Evolutionary conservation across 164 flowering plant genomes (phyloP).

Genomic region (Magnolia officinalis): DNA sequence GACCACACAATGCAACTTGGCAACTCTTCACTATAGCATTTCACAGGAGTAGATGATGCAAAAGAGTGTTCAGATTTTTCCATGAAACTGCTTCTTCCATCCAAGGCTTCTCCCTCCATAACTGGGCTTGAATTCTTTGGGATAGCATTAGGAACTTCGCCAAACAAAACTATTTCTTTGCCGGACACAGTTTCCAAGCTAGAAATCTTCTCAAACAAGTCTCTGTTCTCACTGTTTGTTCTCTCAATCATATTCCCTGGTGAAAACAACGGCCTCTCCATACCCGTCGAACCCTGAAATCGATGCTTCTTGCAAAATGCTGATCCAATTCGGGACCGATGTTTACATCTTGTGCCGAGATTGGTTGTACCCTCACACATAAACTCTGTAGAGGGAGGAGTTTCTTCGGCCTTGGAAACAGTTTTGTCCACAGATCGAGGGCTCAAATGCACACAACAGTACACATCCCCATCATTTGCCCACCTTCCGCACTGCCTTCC

Average conservation of each 20-base stretch:
- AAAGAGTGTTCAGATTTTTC: slow-evolving; percentile 27
- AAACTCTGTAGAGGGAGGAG: slow-evolving; percentile 39
- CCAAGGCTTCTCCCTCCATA: slow-evolving; percentile 22
- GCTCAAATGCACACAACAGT: slow-evolving; percentile 90
- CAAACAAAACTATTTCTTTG: slow-evolving; percentile 39
- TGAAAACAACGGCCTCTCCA: slow-evolving; percentile 18
- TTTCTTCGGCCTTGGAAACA: slow-evolving; percentile 40
- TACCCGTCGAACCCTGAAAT: slow-evolving; percentile 28
- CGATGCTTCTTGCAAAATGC: slow-evolving; percentile 87
- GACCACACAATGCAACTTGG: slow-evolving; percentile 57
- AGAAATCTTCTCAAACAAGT: slow-evolving; percentile 28
- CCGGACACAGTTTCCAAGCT: slow-evolving; percentile 26
- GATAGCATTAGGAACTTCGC: slow-evolving; percentile 34
- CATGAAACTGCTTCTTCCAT: slow-evolving; percentile 23
- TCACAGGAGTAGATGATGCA: slow-evolving; percentile 10
- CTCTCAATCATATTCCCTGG: slow-evolving; percentile 48
- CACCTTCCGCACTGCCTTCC: slow-evolving; percentile 94
- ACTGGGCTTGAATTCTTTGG: slow-evolving; percentile 32
- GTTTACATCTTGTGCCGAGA: slow-evolving; percentile 87
- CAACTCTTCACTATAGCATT: slow-evolving; percentile 22
- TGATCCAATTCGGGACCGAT: slow-evolving; percentile 67
- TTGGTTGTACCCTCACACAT: slow-evolving; percentile 89
- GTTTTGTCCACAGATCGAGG: slow-evolving; percentile 47
- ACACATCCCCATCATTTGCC: slow-evolving; percentile 91
- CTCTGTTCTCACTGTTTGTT: slow-evolving; percentile 28